These are phyloP conservation scores for Chloris gayana DNA, from an alignment of 176 grass and related monocot genomes.

Conservation along the genomic window DNA sequence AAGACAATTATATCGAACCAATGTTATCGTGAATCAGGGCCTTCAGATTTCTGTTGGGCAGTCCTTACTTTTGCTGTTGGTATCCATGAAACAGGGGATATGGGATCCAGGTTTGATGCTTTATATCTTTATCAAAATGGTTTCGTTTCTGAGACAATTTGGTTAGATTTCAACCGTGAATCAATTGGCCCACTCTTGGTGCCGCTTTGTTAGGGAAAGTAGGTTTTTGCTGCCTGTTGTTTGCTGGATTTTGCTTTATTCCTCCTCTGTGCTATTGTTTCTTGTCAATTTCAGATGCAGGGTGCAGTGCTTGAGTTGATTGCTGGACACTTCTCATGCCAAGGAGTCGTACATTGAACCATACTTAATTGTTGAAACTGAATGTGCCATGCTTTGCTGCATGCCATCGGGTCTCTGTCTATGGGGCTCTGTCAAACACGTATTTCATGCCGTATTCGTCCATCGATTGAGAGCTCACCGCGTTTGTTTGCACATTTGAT, in stretches of 20 bases:
- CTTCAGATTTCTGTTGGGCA: conserved; percentile 22
- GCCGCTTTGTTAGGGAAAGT: conserved; percentile 31
- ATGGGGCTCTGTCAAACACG: conserved; percentile 21
- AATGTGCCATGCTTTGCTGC: conserved; percentile 21
- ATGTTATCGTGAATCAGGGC: not conserved
- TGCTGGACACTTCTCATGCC: conserved; percentile 11
- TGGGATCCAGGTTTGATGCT: conserved; percentile 11
- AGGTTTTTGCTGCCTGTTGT: conserved; percentile 23
- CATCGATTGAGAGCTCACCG: conserved; percentile 24
- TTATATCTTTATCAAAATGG: conserved; percentile 28
- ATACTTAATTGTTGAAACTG: not conserved
- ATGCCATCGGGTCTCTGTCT: not conserved
- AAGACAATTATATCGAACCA: not conserved
- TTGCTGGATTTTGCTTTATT: conserved; percentile 48
- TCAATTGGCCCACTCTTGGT: conserved; percentile 33
- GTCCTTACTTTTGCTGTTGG: conserved; percentile 32
- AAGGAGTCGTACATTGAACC: conserved; percentile 10
- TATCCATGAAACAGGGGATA: conserved; percentile 15
- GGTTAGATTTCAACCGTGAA: conserved; percentile 46
- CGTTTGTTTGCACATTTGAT: conserved; percentile 2
- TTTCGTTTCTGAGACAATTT: conserved; percentile 30
- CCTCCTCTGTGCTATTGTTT: conserved; percentile 30
- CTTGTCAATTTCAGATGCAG: conserved; percentile 33
- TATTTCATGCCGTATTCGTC: conserved; percentile 15
- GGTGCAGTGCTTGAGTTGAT: conserved; percentile 41